Evolutionary conservation across 1,284 basidiomycete genomes (phyloP).

Genomic region (Mycosarcoma mackinlayi): DNA sequence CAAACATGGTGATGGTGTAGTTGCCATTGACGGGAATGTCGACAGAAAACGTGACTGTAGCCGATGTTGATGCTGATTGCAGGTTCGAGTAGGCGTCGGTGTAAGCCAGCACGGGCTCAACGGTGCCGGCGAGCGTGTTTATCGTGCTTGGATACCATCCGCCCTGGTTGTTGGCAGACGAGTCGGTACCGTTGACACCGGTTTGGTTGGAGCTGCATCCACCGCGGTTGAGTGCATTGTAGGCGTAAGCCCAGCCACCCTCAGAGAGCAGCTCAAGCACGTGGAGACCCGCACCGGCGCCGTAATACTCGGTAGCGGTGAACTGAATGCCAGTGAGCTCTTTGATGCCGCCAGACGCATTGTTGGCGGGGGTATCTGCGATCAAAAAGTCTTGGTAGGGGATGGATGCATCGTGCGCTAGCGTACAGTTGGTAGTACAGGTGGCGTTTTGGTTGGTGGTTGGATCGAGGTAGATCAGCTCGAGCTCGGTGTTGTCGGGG

Average conservation of each 20-base stretch:
- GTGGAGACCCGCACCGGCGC: constrained; percentile 83
- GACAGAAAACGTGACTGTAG: constrained; percentile 83
- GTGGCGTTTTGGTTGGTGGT: constrained; percentile 77
- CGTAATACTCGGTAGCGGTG: constrained; percentile 80
- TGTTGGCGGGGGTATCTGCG: constrained; percentile 63
- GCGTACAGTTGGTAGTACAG: constrained; percentile 68
- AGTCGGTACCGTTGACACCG: constrained; percentile 55
- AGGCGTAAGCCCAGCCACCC: constrained; percentile 71
- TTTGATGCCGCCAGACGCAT: constrained; percentile 70
- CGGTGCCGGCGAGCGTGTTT: constrained; percentile 76
- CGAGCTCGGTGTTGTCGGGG: constrained; percentile 85
- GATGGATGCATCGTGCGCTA: constrained; percentile 72
- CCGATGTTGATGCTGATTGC: constrained; percentile 74
- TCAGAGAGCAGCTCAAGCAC: constrained; percentile 88
- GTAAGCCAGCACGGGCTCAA: constrained; percentile 79
- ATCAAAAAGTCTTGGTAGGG: constrained; percentile 91
- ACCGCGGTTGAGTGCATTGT: constrained; percentile 60
- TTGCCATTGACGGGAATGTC: constrained; percentile 87
- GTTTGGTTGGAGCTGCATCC: constrained; percentile 47
- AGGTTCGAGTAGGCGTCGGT: constrained; percentile 77
- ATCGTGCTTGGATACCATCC: constrained; percentile 58
- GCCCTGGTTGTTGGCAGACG: constrained; percentile 51
- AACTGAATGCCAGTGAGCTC: constrained; percentile 78
- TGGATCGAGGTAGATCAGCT: constrained; percentile 82
- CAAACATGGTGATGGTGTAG: constrained; percentile 84